These are phyloP conservation scores for Metschnikowia gelsemii DNA, from an alignment of 805 yeast species.

Conservation along the genomic window DNA sequence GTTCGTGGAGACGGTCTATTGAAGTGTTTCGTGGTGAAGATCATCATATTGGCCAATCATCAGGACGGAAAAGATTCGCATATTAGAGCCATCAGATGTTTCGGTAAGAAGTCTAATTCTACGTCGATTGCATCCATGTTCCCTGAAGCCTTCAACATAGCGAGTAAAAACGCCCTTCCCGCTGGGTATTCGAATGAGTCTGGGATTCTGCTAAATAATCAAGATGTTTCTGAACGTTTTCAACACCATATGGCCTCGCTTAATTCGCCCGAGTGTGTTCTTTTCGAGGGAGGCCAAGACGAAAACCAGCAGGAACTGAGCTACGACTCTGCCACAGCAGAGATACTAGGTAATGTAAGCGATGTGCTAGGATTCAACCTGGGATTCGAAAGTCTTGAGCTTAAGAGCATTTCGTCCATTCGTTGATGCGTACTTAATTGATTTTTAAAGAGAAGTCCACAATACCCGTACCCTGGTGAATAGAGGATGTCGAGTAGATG, in stretches of 20 bases:
- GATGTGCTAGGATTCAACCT: constrained; percentile 43
- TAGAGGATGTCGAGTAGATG: constrained; percentile 84
- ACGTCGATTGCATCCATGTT: constrained; percentile 11
- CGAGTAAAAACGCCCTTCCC: neutral
- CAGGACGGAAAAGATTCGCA: constrained; percentile 97
- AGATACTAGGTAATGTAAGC: constrained; percentile 33
- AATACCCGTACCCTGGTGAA: constrained; percentile 87
- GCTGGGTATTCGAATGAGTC: constrained; percentile 9
- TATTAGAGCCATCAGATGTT: constrained; percentile 68
- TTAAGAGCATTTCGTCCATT: constrained; percentile 40
- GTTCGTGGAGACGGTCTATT: constrained; percentile 55
- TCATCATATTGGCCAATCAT: constrained; percentile 71
- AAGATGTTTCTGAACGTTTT: constrained; percentile 1
- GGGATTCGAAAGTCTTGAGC: constrained; percentile 40
- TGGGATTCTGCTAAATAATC: constrained; percentile 17
- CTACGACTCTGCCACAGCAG: constrained; percentile 25
- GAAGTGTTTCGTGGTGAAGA: constrained; percentile 63
- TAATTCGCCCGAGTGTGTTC: neutral
- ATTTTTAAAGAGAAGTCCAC: constrained; percentile 86
- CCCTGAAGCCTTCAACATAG: neutral
- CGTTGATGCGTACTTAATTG: constrained; percentile 23
- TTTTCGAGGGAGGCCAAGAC: constrained; percentile 7
- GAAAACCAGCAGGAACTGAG: constrained; percentile 10
- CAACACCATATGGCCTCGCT: neutral
- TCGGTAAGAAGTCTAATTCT: constrained; percentile 34